Evolutionary conservation across 2,329 filamentous ascomycete genomes (phyloP).

Genomic region (Xylaria sp.): DNA sequence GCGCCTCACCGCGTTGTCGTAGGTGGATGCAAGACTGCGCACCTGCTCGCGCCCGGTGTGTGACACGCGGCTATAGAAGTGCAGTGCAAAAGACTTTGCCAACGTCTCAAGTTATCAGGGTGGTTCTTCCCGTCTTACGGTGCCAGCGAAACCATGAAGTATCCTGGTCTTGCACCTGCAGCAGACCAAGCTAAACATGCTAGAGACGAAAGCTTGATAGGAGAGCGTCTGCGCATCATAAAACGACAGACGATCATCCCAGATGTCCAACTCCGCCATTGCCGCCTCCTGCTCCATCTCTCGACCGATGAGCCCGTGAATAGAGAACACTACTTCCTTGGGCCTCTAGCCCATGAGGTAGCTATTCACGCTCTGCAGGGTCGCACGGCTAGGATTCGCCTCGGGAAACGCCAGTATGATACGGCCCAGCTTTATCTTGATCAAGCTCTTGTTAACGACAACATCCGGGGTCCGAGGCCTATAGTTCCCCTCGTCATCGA

Average conservation of each 20-base stretch:
- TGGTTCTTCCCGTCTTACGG: too few relatives aligned
- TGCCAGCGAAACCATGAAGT: neutral
- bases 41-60: neutral
- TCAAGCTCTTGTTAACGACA: conserved; percentile 76
- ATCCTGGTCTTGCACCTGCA: too few relatives aligned
- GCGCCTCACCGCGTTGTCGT: neutral
- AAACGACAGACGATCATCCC: neutral
- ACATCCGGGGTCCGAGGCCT: conserved; percentile 20
- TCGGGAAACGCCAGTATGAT: conserved; percentile 83
- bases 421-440: conserved; percentile 81
- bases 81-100: neutral
- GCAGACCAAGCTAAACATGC: neutral
- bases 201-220: neutral
- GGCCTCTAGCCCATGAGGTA: conserved; percentile 73
- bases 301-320: neutral
- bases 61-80: neutral
- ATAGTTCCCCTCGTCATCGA: conserved; percentile 69
- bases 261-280: neutral
- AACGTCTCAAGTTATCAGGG: neutral
- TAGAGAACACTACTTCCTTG: neutral
- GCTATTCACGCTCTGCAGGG: conserved; percentile 90
- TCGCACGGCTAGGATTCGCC: conserved; percentile 85
- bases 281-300: neutral
- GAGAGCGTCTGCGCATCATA: neutral
- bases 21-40: neutral